Base-by-base conservation (phyloP, 768 basidiomycete species). In the Kwoniella dendrophila region DNA sequence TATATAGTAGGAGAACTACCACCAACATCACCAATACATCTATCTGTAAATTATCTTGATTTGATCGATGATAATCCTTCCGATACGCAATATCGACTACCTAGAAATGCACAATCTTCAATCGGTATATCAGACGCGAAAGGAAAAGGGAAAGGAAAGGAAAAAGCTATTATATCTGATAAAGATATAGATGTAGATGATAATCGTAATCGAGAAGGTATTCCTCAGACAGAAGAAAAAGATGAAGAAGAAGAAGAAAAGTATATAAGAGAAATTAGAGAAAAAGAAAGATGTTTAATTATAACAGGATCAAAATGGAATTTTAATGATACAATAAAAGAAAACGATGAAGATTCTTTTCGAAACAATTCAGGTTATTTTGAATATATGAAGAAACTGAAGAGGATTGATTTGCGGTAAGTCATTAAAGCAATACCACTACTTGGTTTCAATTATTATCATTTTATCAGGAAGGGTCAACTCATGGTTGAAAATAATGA, bases 281-380 rank as follows among this genome's bases (percentile, higher is more conserved):
- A 18, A 22, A 38, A 34, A 41, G 63, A 59, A 53, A 61, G 62
- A 48, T 68, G 52, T 3, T 34, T 74, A 50, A 59, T 74, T 5
- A 49, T 71, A 10, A 68, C 70, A 18, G 68, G 69, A 8, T 26
- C 56, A 16, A 69, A 63, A 34, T 59, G 49, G 30, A 50, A 43
- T 1, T 66, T 40, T 22, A 44, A 56, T 7, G 56, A 69, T 30
- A 24, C 29, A 10, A n/a, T 74, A 12, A 63, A 71, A 43, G 73
- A 71, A 34, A 68, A 74, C 12, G 73, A 72, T 56, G 73, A 74
- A 44, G 73, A 74, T 65, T 64, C 62, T 64, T 48, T 72, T 54
- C 63, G 73, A 49, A 56, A 48, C 11, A 45, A 63, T 47, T 64
- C 68, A 18, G 68, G 68, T 2, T 32, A 64, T 26, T 71, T 62